Evolutionary conservation across 1,139 yeast species (phyloP).

Genomic region (Magnusiomyces clavatus): DNA sequence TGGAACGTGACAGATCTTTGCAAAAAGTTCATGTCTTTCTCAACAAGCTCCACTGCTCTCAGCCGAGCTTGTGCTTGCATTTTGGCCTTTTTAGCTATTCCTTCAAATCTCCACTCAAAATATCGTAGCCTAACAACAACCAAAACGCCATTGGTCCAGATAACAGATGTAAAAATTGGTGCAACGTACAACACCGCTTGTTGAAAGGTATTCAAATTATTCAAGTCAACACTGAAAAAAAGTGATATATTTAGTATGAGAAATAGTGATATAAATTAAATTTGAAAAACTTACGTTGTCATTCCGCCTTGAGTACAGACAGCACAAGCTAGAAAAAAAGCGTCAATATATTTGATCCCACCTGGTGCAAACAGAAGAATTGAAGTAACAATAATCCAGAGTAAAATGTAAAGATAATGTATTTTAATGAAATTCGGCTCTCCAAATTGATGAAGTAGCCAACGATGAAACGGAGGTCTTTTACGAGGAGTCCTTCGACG

Average conservation of each 20-base stretch:
- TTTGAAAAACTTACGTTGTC: slow-evolving; percentile 41
- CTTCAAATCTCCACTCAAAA: slow-evolving; percentile 83
- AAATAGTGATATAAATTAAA: background rate
- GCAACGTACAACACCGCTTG: slow-evolving; percentile 43
- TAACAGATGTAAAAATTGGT: slow-evolving; percentile 72
- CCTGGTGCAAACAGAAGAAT: slow-evolving; percentile 27
- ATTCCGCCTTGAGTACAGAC: slow-evolving; percentile 89
- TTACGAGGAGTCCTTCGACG: too few species aligned
- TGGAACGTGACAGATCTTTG: background rate
- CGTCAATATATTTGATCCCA: slow-evolving; percentile 71
- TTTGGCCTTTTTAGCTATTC: slow-evolving; percentile 68
- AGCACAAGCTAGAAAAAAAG: slow-evolving; percentile 66
- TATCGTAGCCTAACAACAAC: slow-evolving; percentile 10
- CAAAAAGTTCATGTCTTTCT: background rate
- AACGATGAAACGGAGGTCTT: slow-evolving; percentile 5
- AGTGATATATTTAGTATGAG: background rate
- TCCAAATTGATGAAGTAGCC: slow-evolving; percentile 2
- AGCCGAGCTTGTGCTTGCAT: slow-evolving; percentile 39
- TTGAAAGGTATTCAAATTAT: slow-evolving; percentile 34
- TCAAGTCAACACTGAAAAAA: slow-evolving; percentile 3
- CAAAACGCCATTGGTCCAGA: slow-evolving; percentile 63
- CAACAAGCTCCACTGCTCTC: background rate
- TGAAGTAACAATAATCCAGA: slow-evolving; percentile 32
- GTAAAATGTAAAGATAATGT: slow-evolving; percentile 10
- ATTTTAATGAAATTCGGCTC: slow-evolving; percentile 10